These are phyloP conservation scores for Chytriomyces hyalinus DNA, from an alignment of 192 early-diverging fungal genomes.

Conservation along the genomic window DNA sequence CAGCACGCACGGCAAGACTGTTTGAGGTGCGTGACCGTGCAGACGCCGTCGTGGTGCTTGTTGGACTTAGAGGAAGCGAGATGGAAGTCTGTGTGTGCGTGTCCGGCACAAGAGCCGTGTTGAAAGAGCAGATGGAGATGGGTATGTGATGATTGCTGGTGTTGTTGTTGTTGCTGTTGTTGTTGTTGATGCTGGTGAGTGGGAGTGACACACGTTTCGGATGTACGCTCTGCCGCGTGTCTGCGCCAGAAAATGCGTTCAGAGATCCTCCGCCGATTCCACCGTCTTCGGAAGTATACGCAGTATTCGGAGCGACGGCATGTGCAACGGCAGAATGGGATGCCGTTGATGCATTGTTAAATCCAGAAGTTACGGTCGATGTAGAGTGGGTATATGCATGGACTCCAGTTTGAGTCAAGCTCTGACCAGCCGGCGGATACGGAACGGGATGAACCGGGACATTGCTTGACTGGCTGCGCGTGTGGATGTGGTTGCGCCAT, in stretches of 20 bases:
- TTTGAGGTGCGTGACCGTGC: background rate
- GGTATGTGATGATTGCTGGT: background rate
- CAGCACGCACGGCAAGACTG: slow-evolving; percentile 9
- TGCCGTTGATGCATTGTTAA: no score
- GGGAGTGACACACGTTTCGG: background rate
- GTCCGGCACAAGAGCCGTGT: slow-evolving; percentile 25
- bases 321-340: no score
- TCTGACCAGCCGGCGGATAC: background rate
- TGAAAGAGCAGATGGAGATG: slow-evolving; percentile 33
- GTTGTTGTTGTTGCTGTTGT: background rate
- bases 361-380: no score
- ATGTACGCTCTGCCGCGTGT: no score
- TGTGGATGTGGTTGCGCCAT: background rate
- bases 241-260: no score
- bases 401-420: background rate
- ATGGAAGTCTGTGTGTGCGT: background rate
- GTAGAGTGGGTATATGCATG: background rate
- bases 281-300: no score
- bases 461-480: background rate
- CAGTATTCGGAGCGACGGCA: no score
- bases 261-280: no score
- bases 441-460: no score
- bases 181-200: background rate
- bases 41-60: background rate
- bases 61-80: background rate